A percentile compares a stretch with the other conserved stretches of the same genome.
phyloP scores from a whole-genome alignment of 805 yeast species.

The Metschnikowia henanensis region DNA sequence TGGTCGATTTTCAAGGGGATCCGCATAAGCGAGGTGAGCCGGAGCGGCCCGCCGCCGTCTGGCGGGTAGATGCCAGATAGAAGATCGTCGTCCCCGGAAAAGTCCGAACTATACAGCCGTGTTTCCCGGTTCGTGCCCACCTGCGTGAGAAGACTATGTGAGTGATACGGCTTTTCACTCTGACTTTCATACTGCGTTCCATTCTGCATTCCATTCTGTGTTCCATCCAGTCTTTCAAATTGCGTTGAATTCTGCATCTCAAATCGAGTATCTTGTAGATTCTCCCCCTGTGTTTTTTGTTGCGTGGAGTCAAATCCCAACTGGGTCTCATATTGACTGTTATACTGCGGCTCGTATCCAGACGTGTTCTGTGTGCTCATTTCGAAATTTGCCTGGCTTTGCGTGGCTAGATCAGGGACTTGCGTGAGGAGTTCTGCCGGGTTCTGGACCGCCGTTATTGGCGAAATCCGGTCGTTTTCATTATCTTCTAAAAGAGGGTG shows the following conservation, averaged over 20 bases:
- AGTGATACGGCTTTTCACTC: neutral
- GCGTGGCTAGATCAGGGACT: slow-evolving; percentile 1
- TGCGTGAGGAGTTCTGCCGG: slow-evolving; percentile 13
- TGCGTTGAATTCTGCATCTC: too few relatives aligned
- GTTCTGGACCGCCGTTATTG: neutral
- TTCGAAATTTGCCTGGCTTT: neutral
- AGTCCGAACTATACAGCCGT: too few relatives aligned
- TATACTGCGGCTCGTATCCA: too few relatives aligned
- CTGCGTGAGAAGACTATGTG: neutral
- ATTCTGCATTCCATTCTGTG: too few relatives aligned
- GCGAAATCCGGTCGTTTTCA: neutral
- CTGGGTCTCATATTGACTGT: too few relatives aligned
- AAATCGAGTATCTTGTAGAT: too few relatives aligned
- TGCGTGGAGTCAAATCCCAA: too few relatives aligned
- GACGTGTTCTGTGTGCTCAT: neutral
- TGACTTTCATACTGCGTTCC: too few relatives aligned
- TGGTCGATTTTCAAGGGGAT: slow-evolving; percentile 5
- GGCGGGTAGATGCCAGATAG: neutral
- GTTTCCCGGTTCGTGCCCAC: too few relatives aligned
- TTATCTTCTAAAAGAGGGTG: too few relatives aligned
- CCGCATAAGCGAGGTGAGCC: slow-evolving; percentile 4
- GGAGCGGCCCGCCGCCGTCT: neutral
- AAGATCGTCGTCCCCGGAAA: neutral
- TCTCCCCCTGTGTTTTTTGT: too few relatives aligned
- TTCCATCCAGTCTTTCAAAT: too few relatives aligned